Evolutionary conservation across 2,329 filamentous ascomycete genomes (phyloP), one percentile per base, ranked within the genome.

Genomic region (Sporothrix pallida): DNA sequence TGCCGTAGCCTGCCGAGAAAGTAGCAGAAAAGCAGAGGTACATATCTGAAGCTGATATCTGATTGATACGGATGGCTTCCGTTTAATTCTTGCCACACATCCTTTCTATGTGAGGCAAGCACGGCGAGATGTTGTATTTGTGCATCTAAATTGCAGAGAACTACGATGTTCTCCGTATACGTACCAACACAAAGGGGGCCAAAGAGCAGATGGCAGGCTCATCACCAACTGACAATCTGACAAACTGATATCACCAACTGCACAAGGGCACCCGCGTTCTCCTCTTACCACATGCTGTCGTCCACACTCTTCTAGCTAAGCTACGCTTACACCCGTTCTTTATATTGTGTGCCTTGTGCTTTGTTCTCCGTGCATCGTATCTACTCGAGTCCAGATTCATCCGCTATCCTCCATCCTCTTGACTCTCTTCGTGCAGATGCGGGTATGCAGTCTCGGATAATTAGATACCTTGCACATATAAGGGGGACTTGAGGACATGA

Each of bases 1-100:
- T 65, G 60, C 60, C 63, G 63, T 20, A 67, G 44, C 44, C 46
- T 67, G 37, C 60, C 60, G 62, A n/a, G 26, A 46, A 31, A 12
- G 37, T 7, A n/a, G 4, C 9, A 1, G 0, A 68, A 31, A n/a
- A n/a, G 15, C 23, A 52, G 10, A 50, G n/a, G 31, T 37, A 37
- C 31, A 37, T n/a, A n/a, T n/a, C n/a, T n/a, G 5, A 37, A 37
- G 31, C 31, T 37, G 31, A 37, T 37, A 7, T 37, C 48, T 68
- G 46, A 31, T 52, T 52, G 20, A 37, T 50, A n/a, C n/a, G n/a
- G 44, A 67, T 26, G 26, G n/a, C 42, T 48, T 48, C 10, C 62
- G 17, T 37, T 60, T 17, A 1, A 15, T 37, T 26, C 42, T 5
- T 60, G 3, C 10, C 13, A n/a, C 15, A 12, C 31, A 20, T 12